These are phyloP conservation scores for Tetrahymena malaccensis DNA, from an alignment of 73 alveolate genomes.

Conservation along the genomic window DNA sequence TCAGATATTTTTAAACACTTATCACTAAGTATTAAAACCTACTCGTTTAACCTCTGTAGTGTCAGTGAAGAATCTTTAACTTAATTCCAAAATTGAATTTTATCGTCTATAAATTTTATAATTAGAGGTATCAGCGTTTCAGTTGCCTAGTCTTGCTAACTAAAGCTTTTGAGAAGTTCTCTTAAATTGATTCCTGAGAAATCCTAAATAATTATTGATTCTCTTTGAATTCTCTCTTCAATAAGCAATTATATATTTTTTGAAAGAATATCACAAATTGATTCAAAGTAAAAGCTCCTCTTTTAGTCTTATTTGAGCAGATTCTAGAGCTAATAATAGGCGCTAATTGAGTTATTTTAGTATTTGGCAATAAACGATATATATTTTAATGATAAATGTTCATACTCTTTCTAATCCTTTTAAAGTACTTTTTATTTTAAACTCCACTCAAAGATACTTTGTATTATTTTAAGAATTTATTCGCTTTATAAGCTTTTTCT, in stretches of 20 bases:
- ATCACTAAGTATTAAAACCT: background rate
- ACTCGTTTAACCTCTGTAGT: background rate
- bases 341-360: background rate
- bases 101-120: background rate
- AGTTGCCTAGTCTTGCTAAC: background rate
- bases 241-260: background rate
- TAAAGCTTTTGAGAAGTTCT: background rate
- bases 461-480: background rate
- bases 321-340: background rate
- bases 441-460: background rate
- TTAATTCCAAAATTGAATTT: background rate
- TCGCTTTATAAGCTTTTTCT: background rate
- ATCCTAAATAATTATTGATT: background rate
- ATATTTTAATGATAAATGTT: background rate
- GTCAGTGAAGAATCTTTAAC: background rate
- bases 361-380: background rate
- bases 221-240: background rate
- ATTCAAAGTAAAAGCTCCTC: background rate
- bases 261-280: background rate
- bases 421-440: background rate
- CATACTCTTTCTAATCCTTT: background rate
- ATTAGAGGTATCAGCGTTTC: background rate
- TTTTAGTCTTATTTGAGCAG: background rate
- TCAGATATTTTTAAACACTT: background rate
- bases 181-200: background rate